Percentiles rank a stretch among this genome's conserved stretches.
These are phyloP conservation scores for Fusarium illudens DNA, from an alignment of 2,329 filamentous ascomycete genomes.

Conservation along the genomic window DNA sequence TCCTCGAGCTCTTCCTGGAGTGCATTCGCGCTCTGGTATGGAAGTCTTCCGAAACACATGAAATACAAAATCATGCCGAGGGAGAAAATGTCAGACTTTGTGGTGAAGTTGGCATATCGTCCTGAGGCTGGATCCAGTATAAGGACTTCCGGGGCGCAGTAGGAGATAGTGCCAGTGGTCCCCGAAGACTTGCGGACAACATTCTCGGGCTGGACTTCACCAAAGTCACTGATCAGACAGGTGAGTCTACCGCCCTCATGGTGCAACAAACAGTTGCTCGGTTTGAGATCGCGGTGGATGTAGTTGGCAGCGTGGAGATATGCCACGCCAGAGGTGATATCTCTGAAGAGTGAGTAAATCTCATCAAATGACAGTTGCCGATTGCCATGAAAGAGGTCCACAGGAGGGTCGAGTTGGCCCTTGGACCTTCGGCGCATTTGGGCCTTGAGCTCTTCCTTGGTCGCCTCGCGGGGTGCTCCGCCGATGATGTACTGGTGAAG, in stretches of 20 bases:
- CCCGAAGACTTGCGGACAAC: conserved; percentile 87
- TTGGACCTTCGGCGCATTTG: conserved; percentile 84
- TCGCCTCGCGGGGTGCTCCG: conserved; percentile 67
- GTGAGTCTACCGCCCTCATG: conserved; percentile 73
- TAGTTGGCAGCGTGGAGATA: conserved; percentile 92
- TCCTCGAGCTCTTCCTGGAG: conserved; percentile 93
- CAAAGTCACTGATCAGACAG: conserved; percentile 96
- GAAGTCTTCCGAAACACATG: conserved; percentile 90
- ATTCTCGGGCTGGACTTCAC: conserved; percentile 90
- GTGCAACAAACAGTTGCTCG: conserved; percentile 92
- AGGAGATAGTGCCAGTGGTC: conserved; percentile 94
- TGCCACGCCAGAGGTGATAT: conserved; percentile 90
- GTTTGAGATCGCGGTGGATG: conserved; percentile 95
- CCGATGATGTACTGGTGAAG: conserved; percentile 87
- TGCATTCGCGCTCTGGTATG: conserved; percentile 84
- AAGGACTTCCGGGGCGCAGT: conserved; percentile 95
- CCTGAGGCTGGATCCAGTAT: conserved; percentile 71
- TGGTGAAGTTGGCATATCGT: conserved; percentile 89
- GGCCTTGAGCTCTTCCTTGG: conserved; percentile 88
- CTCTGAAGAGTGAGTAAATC: conserved; percentile 95
- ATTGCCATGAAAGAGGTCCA: conserved; percentile 54
- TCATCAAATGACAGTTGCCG: conserved; percentile 77
- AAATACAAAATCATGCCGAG: conserved; percentile 99
- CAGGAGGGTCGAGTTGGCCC: conserved; percentile 72
- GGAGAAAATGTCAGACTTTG: conserved; percentile 98